Percentiles rank a stretch among this genome's conserved stretches.
Evolutionary conservation across 1,139 yeast genomes (phyloP).

Genomic region (Taphrina betulina): DNA sequence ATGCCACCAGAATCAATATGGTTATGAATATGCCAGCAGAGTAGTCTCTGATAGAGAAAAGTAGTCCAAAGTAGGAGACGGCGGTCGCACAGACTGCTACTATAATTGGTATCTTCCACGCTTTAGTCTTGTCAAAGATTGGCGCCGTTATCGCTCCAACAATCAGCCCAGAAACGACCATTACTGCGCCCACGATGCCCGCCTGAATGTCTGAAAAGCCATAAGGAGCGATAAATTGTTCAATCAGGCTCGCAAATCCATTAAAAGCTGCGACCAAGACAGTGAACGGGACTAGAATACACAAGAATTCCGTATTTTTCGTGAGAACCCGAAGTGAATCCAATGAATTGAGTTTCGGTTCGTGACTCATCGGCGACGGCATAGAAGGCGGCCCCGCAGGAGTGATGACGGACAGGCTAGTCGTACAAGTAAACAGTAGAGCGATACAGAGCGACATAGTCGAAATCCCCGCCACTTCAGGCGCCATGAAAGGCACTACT

Average conservation of each 20-base stretch:
- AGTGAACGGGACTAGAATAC: slow-evolving; percentile 42
- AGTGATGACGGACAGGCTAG: slow-evolving; percentile 3
- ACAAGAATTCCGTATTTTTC: slow-evolving; percentile 38
- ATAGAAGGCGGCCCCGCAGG: slow-evolving; percentile 3
- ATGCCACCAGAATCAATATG: slow-evolving; percentile 40
- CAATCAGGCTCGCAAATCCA: slow-evolving; percentile 44
- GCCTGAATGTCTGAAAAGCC: slow-evolving; percentile 45
- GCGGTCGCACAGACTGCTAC: slow-evolving; percentile 9
- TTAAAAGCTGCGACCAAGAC: slow-evolving; percentile 46
- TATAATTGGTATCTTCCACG: slow-evolving; percentile 39
- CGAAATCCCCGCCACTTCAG: slow-evolving; percentile 36
- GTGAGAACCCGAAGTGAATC: slow-evolving; percentile 40
- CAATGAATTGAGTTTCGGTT: neutral
- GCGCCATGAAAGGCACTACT: slow-evolving; percentile 45
- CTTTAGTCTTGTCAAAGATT: slow-evolving; percentile 43
- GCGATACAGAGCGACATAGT: slow-evolving; percentile 41
- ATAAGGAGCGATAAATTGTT: slow-evolving; percentile 45
- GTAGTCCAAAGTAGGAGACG: slow-evolving; percentile 10
- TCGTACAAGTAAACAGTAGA: slow-evolving; percentile 39
- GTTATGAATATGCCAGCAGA: slow-evolving; percentile 41
- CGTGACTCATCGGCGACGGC: slow-evolving; percentile 41
- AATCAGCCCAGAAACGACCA: slow-evolving; percentile 44
- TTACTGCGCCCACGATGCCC: slow-evolving; percentile 45
- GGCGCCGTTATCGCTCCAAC: slow-evolving; percentile 44
- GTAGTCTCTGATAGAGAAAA: slow-evolving; percentile 15